Base-by-base conservation (phyloP, 164 flowering plant species). In the Santalum album region DNA sequence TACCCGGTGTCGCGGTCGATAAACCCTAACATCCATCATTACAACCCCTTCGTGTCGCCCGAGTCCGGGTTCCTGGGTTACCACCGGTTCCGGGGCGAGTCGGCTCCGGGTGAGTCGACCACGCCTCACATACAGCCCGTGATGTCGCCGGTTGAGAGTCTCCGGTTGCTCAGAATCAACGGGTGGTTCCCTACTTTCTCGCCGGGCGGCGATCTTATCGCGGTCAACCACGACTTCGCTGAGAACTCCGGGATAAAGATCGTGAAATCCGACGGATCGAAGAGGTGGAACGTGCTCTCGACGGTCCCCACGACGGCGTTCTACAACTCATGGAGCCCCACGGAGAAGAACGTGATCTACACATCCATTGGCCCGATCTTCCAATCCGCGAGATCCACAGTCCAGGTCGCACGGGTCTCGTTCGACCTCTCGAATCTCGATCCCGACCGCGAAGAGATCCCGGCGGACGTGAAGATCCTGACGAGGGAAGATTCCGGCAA, bases 31-130 rank as follows among this genome's bases (percentile, higher is more conserved):
- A 53, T 78, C 58, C 90, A 87, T 63, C 95, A 87, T 34, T 90
- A 85, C 71, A 90, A 78, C 60, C 97, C 97, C 1, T 90, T 90
- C 49, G 71, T 90, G 57, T 85, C 96, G 1, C 74, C 80, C 1
- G 69, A 72, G 19, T 80, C 81, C 3, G 56, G 56, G 3, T 72
- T 59, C 16, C 25, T 90, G 14, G 96, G 97, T 21, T 87, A 85
- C 69, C 96, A 90, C 62, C 76, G 97, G 14, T 90, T 75, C 69
- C 66, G 97, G 9, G 97, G 96, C 10, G 83, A 72, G 52, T 75
- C 76, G 14, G 16, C 58, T 25, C 46, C 52, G 6, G 81, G 80
- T 14, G 79, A 78, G n/a, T 63, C 70, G 1, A 70, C 43, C 7
- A 63, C 77, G 55, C 92, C 92, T 0, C 56, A 79, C 61, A 69